These are phyloP conservation scores for Aquilaria malaccensis DNA, from an alignment of 345 rosid species.

Conservation along the genomic window DNA sequence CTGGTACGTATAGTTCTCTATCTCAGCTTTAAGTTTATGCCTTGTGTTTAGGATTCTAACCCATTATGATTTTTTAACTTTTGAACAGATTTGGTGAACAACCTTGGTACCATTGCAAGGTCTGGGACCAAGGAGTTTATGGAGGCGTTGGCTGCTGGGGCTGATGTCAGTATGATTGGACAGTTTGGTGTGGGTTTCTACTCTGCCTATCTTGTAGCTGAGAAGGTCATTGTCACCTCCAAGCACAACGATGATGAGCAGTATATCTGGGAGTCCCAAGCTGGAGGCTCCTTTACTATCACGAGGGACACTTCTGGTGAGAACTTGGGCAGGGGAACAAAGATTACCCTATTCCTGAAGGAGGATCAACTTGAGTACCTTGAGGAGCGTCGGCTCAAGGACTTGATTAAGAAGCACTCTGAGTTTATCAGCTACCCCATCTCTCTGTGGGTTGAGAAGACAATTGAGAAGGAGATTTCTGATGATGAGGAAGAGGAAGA, in stretches of 20 bases:
- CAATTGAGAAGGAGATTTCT: conserved; percentile 32
- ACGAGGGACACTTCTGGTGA: conserved; percentile 31
- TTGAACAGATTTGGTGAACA: conserved; percentile 9
- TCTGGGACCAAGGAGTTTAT: conserved; percentile 16
- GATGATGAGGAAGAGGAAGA: conserved; percentile 36
- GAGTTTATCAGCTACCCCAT: conserved; percentile 42
- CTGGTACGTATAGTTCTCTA: conserved; percentile 12
- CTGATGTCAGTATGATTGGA: conserved; percentile 16
- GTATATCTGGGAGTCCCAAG: conserved; percentile 38
- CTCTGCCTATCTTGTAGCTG: conserved; percentile 34
- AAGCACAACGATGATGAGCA: conserved; percentile 36
- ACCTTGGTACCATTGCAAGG: conserved; percentile 15
- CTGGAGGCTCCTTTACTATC: conserved; percentile 34
- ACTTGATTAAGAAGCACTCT: conserved; percentile 39
- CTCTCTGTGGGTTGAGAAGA: conserved; percentile 36
- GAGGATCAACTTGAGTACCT: conserved; percentile 39
- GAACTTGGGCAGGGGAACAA: conserved; percentile 36
- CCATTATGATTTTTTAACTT: neutral
- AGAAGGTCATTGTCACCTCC: conserved; percentile 32
- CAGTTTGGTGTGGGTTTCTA: conserved; percentile 20
- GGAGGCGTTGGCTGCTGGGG: conserved; percentile 15
- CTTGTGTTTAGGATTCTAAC: neutral
- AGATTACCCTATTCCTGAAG: conserved; percentile 31
- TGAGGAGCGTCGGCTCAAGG: conserved; percentile 38
- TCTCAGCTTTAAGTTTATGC: neutral